Percentiles rank a stretch among this genome's conserved stretches.
phyloP scores from a whole-genome alignment of 768 basidiomycete genomes.

The Termitomyces sp. region DNA sequence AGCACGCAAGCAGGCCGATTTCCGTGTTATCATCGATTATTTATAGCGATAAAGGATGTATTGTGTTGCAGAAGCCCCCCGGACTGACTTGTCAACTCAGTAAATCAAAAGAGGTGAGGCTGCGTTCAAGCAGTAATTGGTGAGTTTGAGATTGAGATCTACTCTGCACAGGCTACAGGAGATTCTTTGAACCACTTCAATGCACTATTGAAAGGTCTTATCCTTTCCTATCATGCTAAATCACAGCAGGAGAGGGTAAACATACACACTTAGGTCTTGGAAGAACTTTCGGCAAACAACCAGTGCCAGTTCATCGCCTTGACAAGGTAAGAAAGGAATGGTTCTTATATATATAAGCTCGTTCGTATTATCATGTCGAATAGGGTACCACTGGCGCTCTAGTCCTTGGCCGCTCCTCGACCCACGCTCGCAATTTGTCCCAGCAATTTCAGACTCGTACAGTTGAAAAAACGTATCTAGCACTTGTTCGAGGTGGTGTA shows the following conservation, averaged over 20 bases:
- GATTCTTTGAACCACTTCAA: constrained; percentile 26
- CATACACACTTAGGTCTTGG: constrained; percentile 8
- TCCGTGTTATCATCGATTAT: constrained; percentile 21
- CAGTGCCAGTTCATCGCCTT: constrained; percentile 58
- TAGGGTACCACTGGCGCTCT: constrained; percentile 65
- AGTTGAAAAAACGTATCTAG: constrained; percentile 60
- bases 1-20: not conserved
- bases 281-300: constrained; percentile 28
- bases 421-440: constrained; percentile 45
- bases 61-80: constrained; percentile 61
- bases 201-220: constrained; percentile 31
- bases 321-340: constrained; percentile 49
- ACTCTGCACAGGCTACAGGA: constrained; percentile 1
- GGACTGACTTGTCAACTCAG: constrained; percentile 52
- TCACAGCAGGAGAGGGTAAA: not conserved
- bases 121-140: not conserved
- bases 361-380: not conserved
- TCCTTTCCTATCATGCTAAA: not conserved
- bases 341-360: not conserved
- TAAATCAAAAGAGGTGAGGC: constrained; percentile 9
- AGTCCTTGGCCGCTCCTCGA: constrained; percentile 45
- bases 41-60: constrained; percentile 52
- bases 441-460: constrained; percentile 49
- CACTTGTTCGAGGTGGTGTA: constrained; percentile 53
- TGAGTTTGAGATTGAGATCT: not conserved